These are phyloP conservation scores for Mariannaea sp. DNA, from an alignment of 2,329 filamentous ascomycete genomes.

Conservation along the genomic window DNA sequence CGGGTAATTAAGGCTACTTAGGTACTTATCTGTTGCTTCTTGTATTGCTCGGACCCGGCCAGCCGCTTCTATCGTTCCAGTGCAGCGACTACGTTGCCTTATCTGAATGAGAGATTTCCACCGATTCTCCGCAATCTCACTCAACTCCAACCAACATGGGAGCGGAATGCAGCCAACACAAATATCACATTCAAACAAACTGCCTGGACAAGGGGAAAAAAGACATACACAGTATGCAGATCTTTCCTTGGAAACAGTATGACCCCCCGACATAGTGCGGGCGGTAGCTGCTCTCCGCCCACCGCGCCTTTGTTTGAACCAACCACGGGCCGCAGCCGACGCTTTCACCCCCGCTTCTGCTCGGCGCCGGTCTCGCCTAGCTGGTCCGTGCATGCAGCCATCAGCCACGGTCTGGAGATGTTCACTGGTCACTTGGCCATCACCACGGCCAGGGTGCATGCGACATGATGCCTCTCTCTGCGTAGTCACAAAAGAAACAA, in stretches of 20 bases:
- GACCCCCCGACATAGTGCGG: constrained; percentile 20
- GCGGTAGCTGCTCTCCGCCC: constrained; percentile 29
- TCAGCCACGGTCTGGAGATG: constrained; percentile 20
- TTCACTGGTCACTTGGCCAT: constrained; percentile 22
- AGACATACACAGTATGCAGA: neutral
- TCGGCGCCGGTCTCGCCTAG: constrained; percentile 14
- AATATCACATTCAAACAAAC: neutral
- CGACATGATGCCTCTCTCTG: constrained; percentile 18
- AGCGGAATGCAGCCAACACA: neutral
- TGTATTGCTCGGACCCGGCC: too few species aligned
- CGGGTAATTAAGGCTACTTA: too few species aligned
- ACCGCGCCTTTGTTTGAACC: constrained; percentile 20
- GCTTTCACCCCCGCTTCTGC: constrained; percentile 32
- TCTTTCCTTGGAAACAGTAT: constrained; percentile 12
- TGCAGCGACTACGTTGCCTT: too few species aligned
- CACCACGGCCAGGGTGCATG: constrained; percentile 33
- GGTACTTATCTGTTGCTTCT: too few species aligned
- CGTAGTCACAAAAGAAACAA: constrained; percentile 20
- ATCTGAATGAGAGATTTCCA: neutral
- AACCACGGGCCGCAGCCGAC: constrained; percentile 17
- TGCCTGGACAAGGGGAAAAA: neutral
- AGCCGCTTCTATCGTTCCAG: too few species aligned
- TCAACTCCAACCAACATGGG: neutral
- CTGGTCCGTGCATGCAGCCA: constrained; percentile 27
- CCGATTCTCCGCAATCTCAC: neutral